Evolutionary conservation across 225 moss, liverwort and hornwort genomes (phyloP).

Genomic region (Pseudisothecium myosuroides): DNA sequence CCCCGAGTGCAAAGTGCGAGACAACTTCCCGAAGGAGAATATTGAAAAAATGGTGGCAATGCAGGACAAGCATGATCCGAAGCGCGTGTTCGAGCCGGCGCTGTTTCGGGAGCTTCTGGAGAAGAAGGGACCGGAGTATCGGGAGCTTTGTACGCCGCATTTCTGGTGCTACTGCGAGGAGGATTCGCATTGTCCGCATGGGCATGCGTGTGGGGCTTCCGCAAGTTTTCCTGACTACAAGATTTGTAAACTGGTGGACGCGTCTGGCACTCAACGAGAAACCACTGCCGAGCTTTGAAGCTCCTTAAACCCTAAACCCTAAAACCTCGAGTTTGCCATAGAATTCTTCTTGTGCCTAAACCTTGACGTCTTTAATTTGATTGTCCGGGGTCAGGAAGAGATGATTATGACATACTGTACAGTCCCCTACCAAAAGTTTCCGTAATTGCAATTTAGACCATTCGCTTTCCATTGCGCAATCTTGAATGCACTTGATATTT

Average conservation of each 20-base stretch:
- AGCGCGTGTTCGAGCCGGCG: conserved; percentile 34
- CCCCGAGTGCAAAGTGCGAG: conserved; percentile 31
- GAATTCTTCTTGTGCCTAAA: not conserved
- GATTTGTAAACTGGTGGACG: not conserved
- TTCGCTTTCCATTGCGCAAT: too few relatives aligned
- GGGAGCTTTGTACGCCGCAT: conserved; percentile 6
- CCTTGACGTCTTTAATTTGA: not conserved
- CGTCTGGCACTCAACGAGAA: not conserved
- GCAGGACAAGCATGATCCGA: conserved; percentile 32
- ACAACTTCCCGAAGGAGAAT: conserved; percentile 22
- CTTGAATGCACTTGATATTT: too few relatives aligned
- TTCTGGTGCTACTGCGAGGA: conserved; percentile 39
- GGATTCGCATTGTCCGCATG: conserved; percentile 27
- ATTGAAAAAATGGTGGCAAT: conserved; percentile 7
- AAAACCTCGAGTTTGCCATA: not conserved
- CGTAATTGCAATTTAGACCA: too few relatives aligned
- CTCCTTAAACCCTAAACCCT: not conserved
- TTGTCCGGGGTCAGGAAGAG: not conserved
- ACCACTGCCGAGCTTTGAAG: not conserved
- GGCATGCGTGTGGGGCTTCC: conserved; percentile 19
- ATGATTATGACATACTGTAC: too few relatives aligned
- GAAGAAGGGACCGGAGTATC: conserved; percentile 21
- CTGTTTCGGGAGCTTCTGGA: conserved; percentile 16
- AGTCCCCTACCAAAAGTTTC: too few relatives aligned
- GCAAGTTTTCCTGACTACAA: conserved; percentile 21